Evolutionary conservation across 1,284 basidiomycete genomes (phyloP).

Genomic region (Polyporus tsugae): DNA sequence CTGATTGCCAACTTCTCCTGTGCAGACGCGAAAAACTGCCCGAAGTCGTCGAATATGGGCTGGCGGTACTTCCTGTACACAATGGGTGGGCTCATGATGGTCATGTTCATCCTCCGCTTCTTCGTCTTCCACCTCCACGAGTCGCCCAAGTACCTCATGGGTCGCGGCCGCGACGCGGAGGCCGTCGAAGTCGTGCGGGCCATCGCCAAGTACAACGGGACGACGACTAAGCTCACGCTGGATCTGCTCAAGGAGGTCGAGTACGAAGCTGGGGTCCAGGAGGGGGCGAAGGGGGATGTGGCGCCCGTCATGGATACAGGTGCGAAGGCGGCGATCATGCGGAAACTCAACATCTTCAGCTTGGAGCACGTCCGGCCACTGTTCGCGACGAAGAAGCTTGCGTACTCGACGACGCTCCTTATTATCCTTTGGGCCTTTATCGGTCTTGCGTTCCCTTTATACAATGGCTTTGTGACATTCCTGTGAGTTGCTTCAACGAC

Average conservation of each 20-base stretch:
- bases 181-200: slow-evolving; percentile 76
- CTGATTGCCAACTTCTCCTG: slow-evolving; percentile 72
- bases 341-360: slow-evolving; percentile 56
- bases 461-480: slow-evolving; percentile 68
- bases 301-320: slow-evolving; percentile 40
- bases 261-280: slow-evolving; percentile 24
- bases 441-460: slow-evolving; percentile 74
- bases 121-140: slow-evolving; percentile 80
- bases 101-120: slow-evolving; percentile 74
- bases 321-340: slow-evolving; percentile 46
- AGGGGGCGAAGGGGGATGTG: slow-evolving; percentile 28
- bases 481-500: slow-evolving; percentile 49
- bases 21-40: slow-evolving; percentile 46
- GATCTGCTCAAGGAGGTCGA: slow-evolving; percentile 53
- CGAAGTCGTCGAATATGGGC: slow-evolving; percentile 64
- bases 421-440: slow-evolving; percentile 72
- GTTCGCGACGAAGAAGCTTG: slow-evolving; percentile 69
- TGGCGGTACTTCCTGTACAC: slow-evolving; percentile 78
- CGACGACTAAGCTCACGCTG: slow-evolving; percentile 52
- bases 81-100: slow-evolving; percentile 68
- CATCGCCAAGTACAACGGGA: slow-evolving; percentile 76
- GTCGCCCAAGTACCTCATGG: slow-evolving; percentile 80
- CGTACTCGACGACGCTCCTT: slow-evolving; percentile 66
- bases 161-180: slow-evolving; percentile 72
- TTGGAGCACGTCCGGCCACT: slow-evolving; percentile 59